These are phyloP conservation scores for Suillus hirtellus DNA, from an alignment of 768 basidiomycete species.

Conservation along the genomic window DNA sequence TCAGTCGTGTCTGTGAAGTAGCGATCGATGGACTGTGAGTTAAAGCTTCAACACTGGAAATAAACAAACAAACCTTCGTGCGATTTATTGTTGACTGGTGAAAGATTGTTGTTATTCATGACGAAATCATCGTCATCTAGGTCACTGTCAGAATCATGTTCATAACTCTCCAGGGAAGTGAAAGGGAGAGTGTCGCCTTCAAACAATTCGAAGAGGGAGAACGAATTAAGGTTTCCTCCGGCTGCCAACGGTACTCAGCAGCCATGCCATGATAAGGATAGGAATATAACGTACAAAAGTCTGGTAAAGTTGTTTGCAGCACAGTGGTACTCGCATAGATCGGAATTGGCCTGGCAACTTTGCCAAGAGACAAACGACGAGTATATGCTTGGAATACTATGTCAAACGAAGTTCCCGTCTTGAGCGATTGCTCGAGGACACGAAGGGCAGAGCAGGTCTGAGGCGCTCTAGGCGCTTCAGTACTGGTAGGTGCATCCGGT, in stretches of 20 bases:
- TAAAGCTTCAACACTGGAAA: not conserved
- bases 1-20: not conserved
- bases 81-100: not conserved
- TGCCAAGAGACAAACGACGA: not conserved
- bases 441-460: slow-evolving; percentile 2
- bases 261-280: not conserved
- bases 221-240: not conserved
- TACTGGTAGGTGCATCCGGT: not conserved
- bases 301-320: not conserved
- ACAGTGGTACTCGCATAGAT: slow-evolving; percentile 8
- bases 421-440: slow-evolving; percentile 10
- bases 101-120: not conserved
- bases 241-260: not conserved
- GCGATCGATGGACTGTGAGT: not conserved
- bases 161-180: not conserved
- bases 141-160: not conserved
- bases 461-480: not conserved
- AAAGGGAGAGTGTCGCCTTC: not conserved
- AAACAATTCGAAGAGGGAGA: not conserved
- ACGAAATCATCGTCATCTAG: not conserved
- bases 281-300: not conserved
- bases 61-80: not conserved
- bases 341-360: not conserved
- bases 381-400: slow-evolving; percentile 8
- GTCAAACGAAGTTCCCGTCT: slow-evolving; percentile 11